phyloP scores from a whole-genome alignment of 1,284 basidiomycete species.

The Ceratobasidium sp. region DNA sequence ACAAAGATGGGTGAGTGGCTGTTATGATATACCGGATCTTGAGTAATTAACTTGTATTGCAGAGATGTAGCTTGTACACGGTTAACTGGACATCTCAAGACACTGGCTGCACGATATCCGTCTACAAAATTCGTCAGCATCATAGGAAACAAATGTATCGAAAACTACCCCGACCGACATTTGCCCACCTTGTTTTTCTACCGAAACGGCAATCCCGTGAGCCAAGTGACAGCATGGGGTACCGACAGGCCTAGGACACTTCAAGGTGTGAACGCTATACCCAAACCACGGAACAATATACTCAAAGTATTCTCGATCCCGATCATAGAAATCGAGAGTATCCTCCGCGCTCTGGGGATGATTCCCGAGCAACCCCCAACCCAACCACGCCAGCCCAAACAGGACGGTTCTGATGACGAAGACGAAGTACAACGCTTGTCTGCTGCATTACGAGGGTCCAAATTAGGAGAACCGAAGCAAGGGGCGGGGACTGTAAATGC shows the following conservation, averaged over 20 bases:
- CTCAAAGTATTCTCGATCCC: not conserved
- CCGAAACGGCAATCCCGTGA: slow-evolving; percentile 87
- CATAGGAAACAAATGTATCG: slow-evolving; percentile 94
- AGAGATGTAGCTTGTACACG: slow-evolving; percentile 86
- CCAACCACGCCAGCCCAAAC: slow-evolving; percentile 50
- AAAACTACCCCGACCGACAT: slow-evolving; percentile 92
- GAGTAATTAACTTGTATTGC: slow-evolving; percentile 22
- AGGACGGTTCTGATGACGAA: slow-evolving; percentile 64
- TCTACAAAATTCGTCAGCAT: slow-evolving; percentile 97
- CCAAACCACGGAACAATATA: not conserved
- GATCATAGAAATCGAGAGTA: slow-evolving; percentile 39
- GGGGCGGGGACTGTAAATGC: slow-evolving; percentile 67
- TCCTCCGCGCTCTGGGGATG: slow-evolving; percentile 40
- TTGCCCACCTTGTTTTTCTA: slow-evolving; percentile 95
- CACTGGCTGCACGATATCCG: slow-evolving; percentile 85
- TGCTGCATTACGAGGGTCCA: slow-evolving; percentile 32
- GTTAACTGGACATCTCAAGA: slow-evolving; percentile 77
- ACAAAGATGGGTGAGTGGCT: slow-evolving; percentile 84
- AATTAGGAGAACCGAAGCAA: slow-evolving; percentile 51
- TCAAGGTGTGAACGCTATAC: slow-evolving; percentile 70
- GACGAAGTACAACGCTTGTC: slow-evolving; percentile 50
- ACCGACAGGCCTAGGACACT: slow-evolving; percentile 79
- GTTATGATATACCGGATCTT: slow-evolving; percentile 19
- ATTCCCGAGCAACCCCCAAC: slow-evolving; percentile 32
- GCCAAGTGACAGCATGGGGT: slow-evolving; percentile 89